These are phyloP conservation scores for Thermothelomyces thermophilus DNA, from an alignment of 2,329 filamentous ascomycete species.

Conservation along the genomic window DNA sequence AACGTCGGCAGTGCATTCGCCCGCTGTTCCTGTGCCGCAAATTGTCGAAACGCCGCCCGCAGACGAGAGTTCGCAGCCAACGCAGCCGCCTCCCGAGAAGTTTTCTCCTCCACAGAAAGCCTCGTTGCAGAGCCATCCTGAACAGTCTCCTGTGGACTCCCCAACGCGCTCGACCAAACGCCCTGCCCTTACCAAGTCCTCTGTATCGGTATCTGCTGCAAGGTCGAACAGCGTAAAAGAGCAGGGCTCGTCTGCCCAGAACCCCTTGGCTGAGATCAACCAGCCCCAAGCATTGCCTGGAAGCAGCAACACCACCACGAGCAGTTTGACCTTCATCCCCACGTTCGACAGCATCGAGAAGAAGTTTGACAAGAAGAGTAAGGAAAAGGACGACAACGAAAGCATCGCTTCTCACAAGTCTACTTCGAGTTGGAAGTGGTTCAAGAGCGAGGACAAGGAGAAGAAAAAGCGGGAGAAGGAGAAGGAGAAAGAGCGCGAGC, in stretches of 20 bases:
- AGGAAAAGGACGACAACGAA: slow-evolving; percentile 60
- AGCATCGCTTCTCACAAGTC: slow-evolving; percentile 72
- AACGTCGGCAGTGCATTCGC: slow-evolving; percentile 29
- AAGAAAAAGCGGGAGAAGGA: slow-evolving; percentile 59
- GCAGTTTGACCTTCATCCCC: slow-evolving; percentile 73
- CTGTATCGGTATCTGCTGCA: slow-evolving; percentile 3
- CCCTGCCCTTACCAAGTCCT: slow-evolving; percentile 19
- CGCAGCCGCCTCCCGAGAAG: slow-evolving; percentile 43
- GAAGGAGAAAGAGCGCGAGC: slow-evolving; percentile 44
- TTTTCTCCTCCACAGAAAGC: slow-evolving; percentile 52
- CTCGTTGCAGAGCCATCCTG: slow-evolving; percentile 40
- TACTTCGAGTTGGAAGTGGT: slow-evolving; percentile 75
- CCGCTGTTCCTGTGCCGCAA: slow-evolving; percentile 41
- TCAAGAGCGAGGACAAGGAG: slow-evolving; percentile 71
- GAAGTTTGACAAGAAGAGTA: slow-evolving; percentile 66
- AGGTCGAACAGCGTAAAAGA: slow-evolving; percentile 14
- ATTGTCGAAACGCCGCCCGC: slow-evolving; percentile 57
- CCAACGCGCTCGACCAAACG: slow-evolving; percentile 30
- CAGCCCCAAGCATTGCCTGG: slow-evolving; percentile 64
- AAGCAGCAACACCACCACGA: slow-evolving; percentile 60
- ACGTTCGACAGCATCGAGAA: slow-evolving; percentile 52
- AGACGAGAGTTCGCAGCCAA: slow-evolving; percentile 31
- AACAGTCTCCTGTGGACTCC: slow-evolving; percentile 27
- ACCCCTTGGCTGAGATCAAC: slow-evolving; percentile 55
- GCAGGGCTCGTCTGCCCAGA: slow-evolving; percentile 16